A percentile compares a stretch with the other conserved stretches of the same genome.
Evolutionary conservation across 768 basidiomycete genomes (phyloP).

Genomic region (Termitomyces sp.): DNA sequence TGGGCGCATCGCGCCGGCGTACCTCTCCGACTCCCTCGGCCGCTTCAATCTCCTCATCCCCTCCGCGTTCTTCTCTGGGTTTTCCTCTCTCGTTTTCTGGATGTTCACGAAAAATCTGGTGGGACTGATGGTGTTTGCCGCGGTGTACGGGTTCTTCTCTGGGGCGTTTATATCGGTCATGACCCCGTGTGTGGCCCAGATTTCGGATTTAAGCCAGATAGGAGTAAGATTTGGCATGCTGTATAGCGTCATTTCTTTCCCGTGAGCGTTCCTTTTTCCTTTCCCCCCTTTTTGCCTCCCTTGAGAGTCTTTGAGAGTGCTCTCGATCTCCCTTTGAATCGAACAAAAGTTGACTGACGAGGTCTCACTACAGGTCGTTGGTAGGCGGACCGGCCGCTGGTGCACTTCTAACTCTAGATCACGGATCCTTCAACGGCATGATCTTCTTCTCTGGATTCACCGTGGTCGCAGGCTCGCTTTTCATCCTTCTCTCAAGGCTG

Average conservation of each 20-base stretch:
- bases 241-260: conserved; percentile 61
- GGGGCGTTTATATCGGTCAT: conserved; percentile 67
- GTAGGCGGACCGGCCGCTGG: conserved; percentile 64
- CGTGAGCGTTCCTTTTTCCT: conserved; percentile 38
- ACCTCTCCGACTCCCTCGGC: conserved; percentile 60
- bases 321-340: background rate
- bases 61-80: conserved; percentile 55
- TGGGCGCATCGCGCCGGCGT: conserved; percentile 61
- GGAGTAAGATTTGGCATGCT: conserved; percentile 61
- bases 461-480: conserved; percentile 52
- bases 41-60: conserved; percentile 65
- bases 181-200: conserved; percentile 63
- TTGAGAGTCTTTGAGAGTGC: background rate
- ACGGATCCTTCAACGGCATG: conserved; percentile 45
- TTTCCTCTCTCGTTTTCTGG: conserved; percentile 59
- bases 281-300: background rate
- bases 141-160: conserved; percentile 57
- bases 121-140: conserved; percentile 46
- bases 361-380: conserved; percentile 47
- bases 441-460: conserved; percentile 58
- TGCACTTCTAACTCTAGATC: conserved; percentile 39
- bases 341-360: background rate
- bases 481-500: conserved; percentile 48
- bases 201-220: conserved; percentile 53
- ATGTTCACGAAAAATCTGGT: conserved; percentile 35